Evolutionary conservation across 257 asterid species (phyloP), one percentile per base, ranked within the genome.

Genomic region (Solanum sitiens): DNA sequence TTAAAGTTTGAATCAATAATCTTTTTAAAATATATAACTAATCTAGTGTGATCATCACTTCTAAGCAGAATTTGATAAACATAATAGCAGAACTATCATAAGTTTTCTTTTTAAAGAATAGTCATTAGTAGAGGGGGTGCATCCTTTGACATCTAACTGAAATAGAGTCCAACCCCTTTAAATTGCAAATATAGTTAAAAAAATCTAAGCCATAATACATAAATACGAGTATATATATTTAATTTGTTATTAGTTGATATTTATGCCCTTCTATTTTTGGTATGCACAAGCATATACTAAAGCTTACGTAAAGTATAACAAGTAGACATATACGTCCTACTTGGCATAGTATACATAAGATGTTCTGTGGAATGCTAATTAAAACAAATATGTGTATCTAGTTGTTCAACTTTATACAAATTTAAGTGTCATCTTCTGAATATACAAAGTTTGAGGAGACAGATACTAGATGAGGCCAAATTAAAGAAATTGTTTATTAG

Each of bases 371-470:
- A 3, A 56, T 20, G 25, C 2, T n/a, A 56, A 56, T 18, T 20
- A 18, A n/a, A 10, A 18, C 25, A 27, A 27, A 27, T 27, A 56
- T 2, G 1, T 7, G 11, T 56, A 11, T 20, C 1, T 56, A 56
- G 5, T 8, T 56, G 25, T 56, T 56, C 2, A 56, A 56, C 25
- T 56, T 11, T 56, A 56, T 7, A 20, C 8, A 56, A 56, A 1
- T 56, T 56, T 56, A 56, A 7, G 5, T 56, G n/a, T 20, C 5
- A 20, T 20, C 11, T 56, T 2, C 0, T 20, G 4, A 2, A 56
- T 7, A 56, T 4, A 1, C 25, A 56, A 56, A 56, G 0, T 56
- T 56, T 7, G 18, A 20, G 0, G 11, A 0, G 0, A 56, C 0
- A 56, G 4, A 56, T 56, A 20, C 5, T 4, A 20, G 5, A 56